Evolutionary conservation across 2,329 filamentous ascomycete species (phyloP).

Genomic region (Clonostachys solani): DNA sequence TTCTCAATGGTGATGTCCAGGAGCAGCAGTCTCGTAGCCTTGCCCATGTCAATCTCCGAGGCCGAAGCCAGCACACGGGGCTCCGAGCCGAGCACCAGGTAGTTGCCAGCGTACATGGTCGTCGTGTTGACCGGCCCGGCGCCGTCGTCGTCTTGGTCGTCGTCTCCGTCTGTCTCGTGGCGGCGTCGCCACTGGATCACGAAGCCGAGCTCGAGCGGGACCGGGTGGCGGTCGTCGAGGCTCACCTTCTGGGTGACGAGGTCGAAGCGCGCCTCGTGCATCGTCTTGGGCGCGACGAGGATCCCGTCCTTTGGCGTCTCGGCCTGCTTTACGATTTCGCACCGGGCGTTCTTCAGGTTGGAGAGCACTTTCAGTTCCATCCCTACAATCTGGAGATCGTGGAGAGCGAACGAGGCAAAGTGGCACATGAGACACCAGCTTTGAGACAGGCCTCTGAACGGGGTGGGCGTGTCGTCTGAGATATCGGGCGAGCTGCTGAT

Average conservation of each 20-base stretch:
- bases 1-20: conserved; percentile 76
- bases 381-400: conserved; percentile 61
- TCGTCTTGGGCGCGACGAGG: conserved; percentile 58
- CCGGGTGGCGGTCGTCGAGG: conserved; percentile 77
- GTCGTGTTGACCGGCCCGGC: conserved; percentile 50
- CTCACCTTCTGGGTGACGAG: conserved; percentile 71
- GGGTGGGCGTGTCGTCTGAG: conserved; percentile 33
- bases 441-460: conserved; percentile 64
- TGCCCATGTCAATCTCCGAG: conserved; percentile 31
- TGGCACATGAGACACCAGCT: conserved; percentile 74
- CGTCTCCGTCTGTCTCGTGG: conserved; percentile 9
- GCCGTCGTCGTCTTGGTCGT: conserved; percentile 2
- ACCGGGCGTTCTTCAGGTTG: conserved; percentile 59
- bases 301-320: conserved; percentile 34
- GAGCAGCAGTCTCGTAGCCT: conserved; percentile 29
- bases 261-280: conserved; percentile 69
- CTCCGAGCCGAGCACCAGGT: conserved; percentile 77
- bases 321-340: conserved; percentile 37
- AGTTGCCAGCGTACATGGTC: conserved; percentile 71
- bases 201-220: conserved; percentile 70
- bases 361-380: conserved; percentile 59
- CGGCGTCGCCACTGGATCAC: conserved; percentile 72
- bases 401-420: conserved; percentile 72
- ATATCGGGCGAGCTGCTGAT: conserved; percentile 43
- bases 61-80: conserved; percentile 73